phyloP scores from a whole-genome alignment of 805 yeast species.

The Yamadazyma sp. region DNA sequence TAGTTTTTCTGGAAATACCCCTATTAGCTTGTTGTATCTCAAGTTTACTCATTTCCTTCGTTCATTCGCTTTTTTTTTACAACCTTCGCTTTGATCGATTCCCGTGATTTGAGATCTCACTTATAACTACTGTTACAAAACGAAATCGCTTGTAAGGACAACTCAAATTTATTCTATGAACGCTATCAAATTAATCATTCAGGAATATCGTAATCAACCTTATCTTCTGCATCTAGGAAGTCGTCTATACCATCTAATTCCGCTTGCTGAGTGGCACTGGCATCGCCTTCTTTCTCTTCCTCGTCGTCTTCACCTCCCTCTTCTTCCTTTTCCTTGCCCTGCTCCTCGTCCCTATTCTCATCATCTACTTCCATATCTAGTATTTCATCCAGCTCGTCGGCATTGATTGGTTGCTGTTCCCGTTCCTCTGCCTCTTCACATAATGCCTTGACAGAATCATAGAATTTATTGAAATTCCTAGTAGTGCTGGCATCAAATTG shows the following conservation, averaged over 20 bases:
- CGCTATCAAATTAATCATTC: neutral
- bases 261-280: conserved; percentile 4
- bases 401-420: conserved; percentile 15
- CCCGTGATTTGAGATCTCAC: too few species aligned
- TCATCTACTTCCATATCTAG: conserved; percentile 8
- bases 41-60: too few species aligned
- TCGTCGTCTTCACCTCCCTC: conserved; percentile 7
- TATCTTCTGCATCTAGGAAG: conserved; percentile 38
- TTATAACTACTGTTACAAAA: too few species aligned
- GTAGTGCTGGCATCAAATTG: conserved; percentile 30
- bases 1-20: too few species aligned
- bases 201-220: conserved; percentile 35
- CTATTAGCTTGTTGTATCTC: too few species aligned
- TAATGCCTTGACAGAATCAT: conserved; percentile 23
- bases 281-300: conserved; percentile 3
- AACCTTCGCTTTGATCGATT: too few species aligned
- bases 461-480: conserved; percentile 33
- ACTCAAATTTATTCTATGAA: neutral
- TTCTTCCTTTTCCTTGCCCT: conserved; percentile 9
- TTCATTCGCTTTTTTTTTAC: too few species aligned
- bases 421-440: conserved; percentile 24
- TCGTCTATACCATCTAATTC: conserved; percentile 32
- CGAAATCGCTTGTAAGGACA: too few species aligned
- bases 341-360: conserved; percentile 12
- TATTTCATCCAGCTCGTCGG: conserved; percentile 10